phyloP scores from a whole-genome alignment of 176 grass and related monocot genomes.

The Aegilops bicornis region DNA sequence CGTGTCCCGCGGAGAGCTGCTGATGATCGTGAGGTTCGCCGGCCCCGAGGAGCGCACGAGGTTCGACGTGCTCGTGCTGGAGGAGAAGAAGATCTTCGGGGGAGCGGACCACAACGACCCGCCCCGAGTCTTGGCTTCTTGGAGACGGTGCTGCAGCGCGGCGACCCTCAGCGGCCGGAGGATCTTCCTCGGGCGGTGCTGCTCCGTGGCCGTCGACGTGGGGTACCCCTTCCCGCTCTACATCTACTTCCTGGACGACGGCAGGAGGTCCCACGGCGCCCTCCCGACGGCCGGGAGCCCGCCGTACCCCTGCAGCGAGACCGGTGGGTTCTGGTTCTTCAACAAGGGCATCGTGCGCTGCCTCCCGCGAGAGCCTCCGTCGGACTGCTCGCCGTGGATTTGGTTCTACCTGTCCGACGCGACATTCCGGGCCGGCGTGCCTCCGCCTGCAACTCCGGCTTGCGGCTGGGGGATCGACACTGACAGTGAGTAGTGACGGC shows the following conservation, averaged over 20 bases:
- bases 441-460: no score
- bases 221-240: not conserved
- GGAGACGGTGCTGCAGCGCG: not conserved
- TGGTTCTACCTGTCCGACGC: not conserved
- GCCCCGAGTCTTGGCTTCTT: no score
- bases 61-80: not conserved
- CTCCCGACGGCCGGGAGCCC: not conserved
- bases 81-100: not conserved
- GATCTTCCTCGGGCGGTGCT: slow-evolving; percentile 24
- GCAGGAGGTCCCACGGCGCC: not conserved
- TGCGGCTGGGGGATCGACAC: no score
- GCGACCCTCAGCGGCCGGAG: not conserved
- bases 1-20: not conserved
- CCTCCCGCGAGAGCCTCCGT: not conserved
- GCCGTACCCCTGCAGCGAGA: slow-evolving; percentile 9
- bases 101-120: not conserved
- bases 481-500: no score
- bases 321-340: not conserved
- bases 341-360: not conserved
- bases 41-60: no score
- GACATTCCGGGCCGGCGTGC: no score
- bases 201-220: not conserved
- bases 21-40: not conserved
- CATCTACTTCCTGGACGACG: slow-evolving; percentile 26
- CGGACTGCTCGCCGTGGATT: not conserved